Base-by-base conservation (phyloP, 805 yeast species). In the Schwanniomyces polymorphus region DNA sequence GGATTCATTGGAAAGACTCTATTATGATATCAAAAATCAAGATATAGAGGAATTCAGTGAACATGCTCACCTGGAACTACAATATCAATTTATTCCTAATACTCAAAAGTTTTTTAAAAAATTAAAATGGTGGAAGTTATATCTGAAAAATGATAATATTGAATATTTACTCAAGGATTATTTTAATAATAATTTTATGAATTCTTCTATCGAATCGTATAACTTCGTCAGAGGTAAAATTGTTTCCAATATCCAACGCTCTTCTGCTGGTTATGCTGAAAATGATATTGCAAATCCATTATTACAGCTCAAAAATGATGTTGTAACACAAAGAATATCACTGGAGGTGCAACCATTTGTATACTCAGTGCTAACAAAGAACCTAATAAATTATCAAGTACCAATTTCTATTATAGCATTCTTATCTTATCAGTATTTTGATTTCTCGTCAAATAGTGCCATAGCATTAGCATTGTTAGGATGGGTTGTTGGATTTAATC, bases 111-210 rank as follows among this genome's bases (percentile, higher is more conserved):
- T 64, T 42, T 70, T 73, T 60, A 56, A 53, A 16, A 61, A 57
- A 14, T 61, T 73, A 42, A 53, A 55, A 14, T 73, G 77, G 77
- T 73, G 75, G 74, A 71, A 59, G 51, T 53, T 73, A n/a, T 73
- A 73, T 52, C 58, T 57, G 46, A 63, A 62, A 41, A 73, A 73
- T 49, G 78, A 73, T 43, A 72, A 73, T 50, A 71, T 73, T 18
- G 76, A 71, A 53, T 73, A 73, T 47, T 67, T 64, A 33, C 50
- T 73, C 38, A 73, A 73, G 47, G 78, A 73, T 46, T 70, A 48
- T 53, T 65, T 73, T 48, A 58, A 48, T 38, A 41, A 52, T 7
- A 54, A 62, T 29, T 73, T 73, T 55, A 70, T 73, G 76, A 57
- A 51, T 44, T 50, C 60, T 23, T 70, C 76, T 46, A 69, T 72